Evolutionary conservation across 2,329 filamentous ascomycete genomes (phyloP).

Genomic region (Monosporascus ibericus): DNA sequence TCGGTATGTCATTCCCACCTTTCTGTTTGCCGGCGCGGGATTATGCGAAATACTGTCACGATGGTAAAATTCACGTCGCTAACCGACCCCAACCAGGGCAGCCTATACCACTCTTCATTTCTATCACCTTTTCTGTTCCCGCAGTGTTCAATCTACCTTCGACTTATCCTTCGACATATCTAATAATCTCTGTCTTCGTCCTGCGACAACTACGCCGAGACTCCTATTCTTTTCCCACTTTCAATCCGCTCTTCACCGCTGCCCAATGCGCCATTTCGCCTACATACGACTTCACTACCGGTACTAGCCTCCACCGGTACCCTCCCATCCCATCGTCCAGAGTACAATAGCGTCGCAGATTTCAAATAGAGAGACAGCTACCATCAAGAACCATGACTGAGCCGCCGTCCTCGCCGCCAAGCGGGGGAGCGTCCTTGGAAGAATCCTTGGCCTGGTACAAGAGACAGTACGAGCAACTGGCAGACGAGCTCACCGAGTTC

Average conservation of each 20-base stretch:
- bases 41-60: too few relatives aligned
- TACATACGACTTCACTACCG: background rate
- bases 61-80: background rate
- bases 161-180: too few relatives aligned
- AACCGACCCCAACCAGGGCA: background rate
- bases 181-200: too few relatives aligned
- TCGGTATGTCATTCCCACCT: too few relatives aligned
- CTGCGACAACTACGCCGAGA: too few relatives aligned
- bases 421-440: conserved; percentile 50
- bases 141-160: too few relatives aligned
- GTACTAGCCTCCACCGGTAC: background rate
- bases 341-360: background rate
- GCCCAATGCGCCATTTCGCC: background rate
- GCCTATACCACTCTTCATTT: background rate
- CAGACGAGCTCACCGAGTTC: conserved; percentile 88
- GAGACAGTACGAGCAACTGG: conserved; percentile 86
- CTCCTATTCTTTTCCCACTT: background rate
- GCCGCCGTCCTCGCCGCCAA: conserved; percentile 56
- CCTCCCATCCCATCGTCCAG: background rate
- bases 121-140: background rate
- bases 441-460: conserved; percentile 94
- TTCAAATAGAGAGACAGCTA: background rate
- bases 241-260: background rate
- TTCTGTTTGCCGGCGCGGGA: too few relatives aligned
- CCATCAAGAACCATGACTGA: conserved; percentile 42